Base-by-base conservation (phyloP, 2,329 filamentous ascomycete species). In the Cytospora chrysosperma region DNA sequence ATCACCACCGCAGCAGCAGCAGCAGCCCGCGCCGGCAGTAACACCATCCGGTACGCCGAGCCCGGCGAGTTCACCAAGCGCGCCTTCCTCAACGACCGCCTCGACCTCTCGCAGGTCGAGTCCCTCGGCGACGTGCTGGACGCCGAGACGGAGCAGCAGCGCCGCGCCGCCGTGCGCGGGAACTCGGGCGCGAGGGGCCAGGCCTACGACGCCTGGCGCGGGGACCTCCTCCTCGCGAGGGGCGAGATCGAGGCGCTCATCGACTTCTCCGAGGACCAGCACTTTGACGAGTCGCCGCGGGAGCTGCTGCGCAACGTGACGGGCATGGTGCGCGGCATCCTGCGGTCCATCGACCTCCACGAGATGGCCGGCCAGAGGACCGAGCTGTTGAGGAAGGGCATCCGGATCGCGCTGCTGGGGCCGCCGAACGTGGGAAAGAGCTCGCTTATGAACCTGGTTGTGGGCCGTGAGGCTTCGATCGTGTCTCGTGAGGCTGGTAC, bases 391-490 rank as follows among this genome's bases (percentile, higher is more conserved):
- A 84, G 93, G 12, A 91, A 86, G 69, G 95, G 95, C 1, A 96
- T 99, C 68, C 87, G 86, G 62, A 86, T 99, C 64, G 91, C 94
- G 1, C 81, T 99, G 3, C 80, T 99, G 0, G 95, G 95, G 0
- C 92, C 93, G 8, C 95, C 95, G 0, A 99, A 99, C 71, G 93
- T 89, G 0, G 95, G 95, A 17, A 99, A 99, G 75, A 97, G 93
- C 74, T 97, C 93, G 17, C 76, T 99, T 65, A 86, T 99, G 76
- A 99, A 99, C 73, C 81, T 88, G 26, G 85, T 99, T 57, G 92
- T 97, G 3, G 94, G 95, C 0, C 83, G 93, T 59, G 94, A 98
- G 74, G 95, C 95, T 2, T 96, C 93, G 4, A 99, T 99, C 70
- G 95, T 99, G 9, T 97, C 93, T 52, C 84, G 87, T 0, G 93